Base-by-base conservation (phyloP, 805 yeast genomes). In the Candida stauntonica region DNA sequence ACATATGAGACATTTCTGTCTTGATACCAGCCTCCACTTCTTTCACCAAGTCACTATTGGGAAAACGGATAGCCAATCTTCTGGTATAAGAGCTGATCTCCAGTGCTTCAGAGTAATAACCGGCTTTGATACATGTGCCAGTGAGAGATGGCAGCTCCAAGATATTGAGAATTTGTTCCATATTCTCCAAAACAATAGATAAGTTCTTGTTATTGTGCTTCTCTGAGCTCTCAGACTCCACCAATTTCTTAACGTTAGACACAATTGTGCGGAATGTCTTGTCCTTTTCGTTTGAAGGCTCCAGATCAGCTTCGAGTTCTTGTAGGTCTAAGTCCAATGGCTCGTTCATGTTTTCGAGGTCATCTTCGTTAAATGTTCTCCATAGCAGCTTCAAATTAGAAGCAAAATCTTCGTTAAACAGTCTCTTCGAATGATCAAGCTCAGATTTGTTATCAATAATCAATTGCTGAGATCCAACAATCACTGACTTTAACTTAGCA, bases 51-150 rank as follows among this genome's bases (percentile, higher is more conserved):
- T 63, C 58, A 7, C 81, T 61, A 30, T 72, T 72, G 7, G 88
- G 86, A 58, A 81, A 89, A 42, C 94, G 68, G 14, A 79, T 75
- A 1, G 72, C 66, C 17, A 93, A 65, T 38, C 94, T 70, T 45
- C 81, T 73, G 1, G 84, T 78, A 51, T 85, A 79, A 21, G 83
- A 73, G 11, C 88, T 82, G 12, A 91, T 74, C 57, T 91, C 95
- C 26, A 91, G 72, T 8, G 96, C 88, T 53, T 88, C 95, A 24
- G 87, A 83, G 55, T 89, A 93, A 53, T 84, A 85, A 0, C 96
- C 96, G 33, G 83, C 81, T 33, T 77, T 70, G 9, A 89, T 86
- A 60, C 97, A 86, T n/a, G 89, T 78, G 33, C 79, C 72, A 24
- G 91, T 79, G 33, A 91, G 59, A 2, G 94, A 72, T 1, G 99